Conservation (phyloP, 192 early-diverging fungal genomes). For the Piromyces sp. region DNA sequence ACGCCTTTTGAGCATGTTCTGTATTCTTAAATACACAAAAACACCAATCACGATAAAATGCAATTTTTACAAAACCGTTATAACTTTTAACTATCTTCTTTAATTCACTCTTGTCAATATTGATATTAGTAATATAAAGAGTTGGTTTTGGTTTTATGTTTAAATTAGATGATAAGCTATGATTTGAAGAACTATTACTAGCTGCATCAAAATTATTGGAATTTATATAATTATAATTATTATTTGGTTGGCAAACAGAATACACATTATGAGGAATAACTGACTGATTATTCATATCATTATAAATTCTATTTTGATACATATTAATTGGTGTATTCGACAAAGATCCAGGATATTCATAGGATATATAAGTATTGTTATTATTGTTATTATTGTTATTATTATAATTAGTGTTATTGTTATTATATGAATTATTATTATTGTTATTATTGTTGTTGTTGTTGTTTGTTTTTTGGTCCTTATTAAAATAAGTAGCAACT, state of each 20-base stretch:
- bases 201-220: background rate
- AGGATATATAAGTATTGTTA: background rate
- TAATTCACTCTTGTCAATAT: background rate
- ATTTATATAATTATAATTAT: background rate
- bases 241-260: background rate
- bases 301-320: background rate
- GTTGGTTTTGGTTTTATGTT: background rate
- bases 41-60: constrained; percentile 4
- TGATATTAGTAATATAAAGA: background rate
- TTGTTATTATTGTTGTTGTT: background rate
- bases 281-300: background rate
- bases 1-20: background rate
- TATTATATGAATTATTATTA: background rate
- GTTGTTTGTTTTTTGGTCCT: background rate
- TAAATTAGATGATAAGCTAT: background rate
- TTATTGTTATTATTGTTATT: background rate
- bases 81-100: background rate
- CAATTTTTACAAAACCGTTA: constrained; percentile 2
- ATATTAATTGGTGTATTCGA: background rate
- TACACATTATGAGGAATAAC: background rate
- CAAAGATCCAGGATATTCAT: background rate
- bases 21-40: background rate
- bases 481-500: constrained; percentile 4
- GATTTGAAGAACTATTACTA: background rate
- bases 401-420: background rate